phyloP scores from a whole-genome alignment of 2,329 filamentous ascomycete genomes.

The Scytalidium lignicola region DNA sequence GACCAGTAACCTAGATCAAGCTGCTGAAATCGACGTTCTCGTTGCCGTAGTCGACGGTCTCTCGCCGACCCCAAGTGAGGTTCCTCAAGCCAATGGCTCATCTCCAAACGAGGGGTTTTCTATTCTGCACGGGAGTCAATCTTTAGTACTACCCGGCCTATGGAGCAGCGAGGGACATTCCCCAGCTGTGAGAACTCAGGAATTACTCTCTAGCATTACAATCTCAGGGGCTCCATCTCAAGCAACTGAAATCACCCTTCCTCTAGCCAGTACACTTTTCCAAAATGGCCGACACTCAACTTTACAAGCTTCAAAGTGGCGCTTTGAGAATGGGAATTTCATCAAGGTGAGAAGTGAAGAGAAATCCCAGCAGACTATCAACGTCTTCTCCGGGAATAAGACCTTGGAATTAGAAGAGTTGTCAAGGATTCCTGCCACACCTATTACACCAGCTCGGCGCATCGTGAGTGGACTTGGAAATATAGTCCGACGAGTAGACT shows the following conservation, averaged over 20 bases:
- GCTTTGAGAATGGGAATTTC: constrained; percentile 3
- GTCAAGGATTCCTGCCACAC: constrained; percentile 47
- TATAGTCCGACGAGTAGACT: constrained; percentile 62
- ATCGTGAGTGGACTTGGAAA: constrained; percentile 70
- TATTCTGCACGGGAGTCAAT: constrained; percentile 40
- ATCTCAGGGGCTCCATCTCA: constrained; percentile 10
- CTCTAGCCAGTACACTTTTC: constrained; percentile 75
- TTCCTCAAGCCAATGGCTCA: constrained; percentile 2
- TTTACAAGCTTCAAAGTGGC: constrained; percentile 43
- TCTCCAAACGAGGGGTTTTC: constrained; percentile 41
- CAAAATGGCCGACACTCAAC: constrained; percentile 61
- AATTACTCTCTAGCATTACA: constrained; percentile 16
- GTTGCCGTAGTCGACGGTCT: constrained; percentile 53
- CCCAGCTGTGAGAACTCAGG: constrained; percentile 1
- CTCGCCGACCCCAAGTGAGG: constrained; percentile 24
- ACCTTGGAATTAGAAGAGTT: not conserved
- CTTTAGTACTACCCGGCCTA: constrained; percentile 39
- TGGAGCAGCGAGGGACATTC: constrained; percentile 30
- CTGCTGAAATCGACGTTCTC: constrained; percentile 41
- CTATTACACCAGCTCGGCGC: constrained; percentile 56
- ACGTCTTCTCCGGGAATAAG: constrained; percentile 9
- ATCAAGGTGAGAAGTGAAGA: constrained; percentile 7
- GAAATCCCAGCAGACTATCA: constrained; percentile 13
- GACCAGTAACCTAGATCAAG: constrained; percentile 3
- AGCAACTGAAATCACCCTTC: constrained; percentile 37